Evolutionary conservation across 305 asterid genomes (phyloP).

Genomic region (Fraxinus nigra): DNA sequence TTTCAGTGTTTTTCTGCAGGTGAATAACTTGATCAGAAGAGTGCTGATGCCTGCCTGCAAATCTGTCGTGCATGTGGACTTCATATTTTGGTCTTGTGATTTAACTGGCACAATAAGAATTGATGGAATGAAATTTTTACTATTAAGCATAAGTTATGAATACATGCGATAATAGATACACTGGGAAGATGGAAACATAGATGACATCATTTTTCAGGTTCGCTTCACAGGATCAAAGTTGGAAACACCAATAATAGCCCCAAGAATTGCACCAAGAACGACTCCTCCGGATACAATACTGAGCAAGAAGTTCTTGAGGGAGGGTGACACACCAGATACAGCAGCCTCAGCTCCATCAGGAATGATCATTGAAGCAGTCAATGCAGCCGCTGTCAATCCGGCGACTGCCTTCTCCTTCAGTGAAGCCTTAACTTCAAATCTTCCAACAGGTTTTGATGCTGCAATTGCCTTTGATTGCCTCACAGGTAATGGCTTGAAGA

Average conservation of each 20-base stretch:
- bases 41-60: neutral
- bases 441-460: conserved; percentile 33
- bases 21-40: neutral
- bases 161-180: conserved; percentile 26
- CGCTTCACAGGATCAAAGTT: conserved; percentile 91
- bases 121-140: neutral
- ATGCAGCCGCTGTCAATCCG: conserved; percentile 70
- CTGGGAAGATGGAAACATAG: conserved; percentile 21
- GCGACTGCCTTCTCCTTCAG: conserved; percentile 70
- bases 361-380: conserved; percentile 61
- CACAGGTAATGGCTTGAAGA: conserved; percentile 55
- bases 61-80: neutral
- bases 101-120: neutral
- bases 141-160: conserved; percentile 24
- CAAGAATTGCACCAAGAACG: conserved; percentile 51
- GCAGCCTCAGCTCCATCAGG: conserved; percentile 81
- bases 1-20: neutral
- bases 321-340: conserved; percentile 47
- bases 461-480: conserved; percentile 32
- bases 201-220: conserved; percentile 35
- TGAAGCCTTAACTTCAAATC: conserved; percentile 56
- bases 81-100: neutral
- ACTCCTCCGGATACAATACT: conserved; percentile 84
- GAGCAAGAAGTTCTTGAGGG: conserved; percentile 80
- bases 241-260: conserved; percentile 69